phyloP scores from a whole-genome alignment of 164 flowering plant species.

The Nymphaea colorata region DNA sequence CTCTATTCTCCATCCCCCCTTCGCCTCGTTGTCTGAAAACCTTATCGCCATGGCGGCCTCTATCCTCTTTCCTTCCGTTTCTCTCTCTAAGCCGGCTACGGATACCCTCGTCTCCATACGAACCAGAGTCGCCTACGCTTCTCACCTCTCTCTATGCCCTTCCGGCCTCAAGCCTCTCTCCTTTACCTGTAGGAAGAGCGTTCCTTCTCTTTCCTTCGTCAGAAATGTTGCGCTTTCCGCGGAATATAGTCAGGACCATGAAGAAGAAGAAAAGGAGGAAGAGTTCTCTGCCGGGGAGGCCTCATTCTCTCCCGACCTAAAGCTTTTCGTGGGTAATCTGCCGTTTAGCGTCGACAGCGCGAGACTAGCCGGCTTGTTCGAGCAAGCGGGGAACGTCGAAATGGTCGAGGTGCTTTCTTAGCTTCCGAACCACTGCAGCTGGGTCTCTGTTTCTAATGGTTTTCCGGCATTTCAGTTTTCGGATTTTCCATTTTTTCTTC shows the following conservation, averaged over 20 bases:
- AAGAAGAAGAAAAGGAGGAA: conserved; percentile 22
- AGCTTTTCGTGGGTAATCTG: conserved; percentile 72
- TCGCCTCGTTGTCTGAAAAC: not conserved
- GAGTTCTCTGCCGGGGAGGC: conserved; percentile 20
- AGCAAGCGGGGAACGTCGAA: conserved; percentile 71
- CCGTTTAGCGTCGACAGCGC: conserved; percentile 63
- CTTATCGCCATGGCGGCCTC: conserved; percentile 3
- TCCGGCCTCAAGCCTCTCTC: conserved; percentile 10
- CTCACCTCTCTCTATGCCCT: conserved; percentile 5
- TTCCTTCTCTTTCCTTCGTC: conserved; percentile 18
- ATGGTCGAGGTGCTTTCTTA: conserved; percentile 68
- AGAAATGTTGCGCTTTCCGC: conserved; percentile 30
- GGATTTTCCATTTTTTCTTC: not conserved
- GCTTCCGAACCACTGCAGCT: not conserved
- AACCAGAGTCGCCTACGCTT: conserved; percentile 5
- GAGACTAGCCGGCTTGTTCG: conserved; percentile 55
- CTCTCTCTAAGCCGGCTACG: conserved; percentile 7
- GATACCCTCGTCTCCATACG: conserved; percentile 26
- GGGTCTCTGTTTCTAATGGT: not conserved
- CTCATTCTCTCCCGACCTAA: conserved; percentile 41
- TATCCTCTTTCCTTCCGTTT: not conserved
- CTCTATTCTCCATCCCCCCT: not conserved
- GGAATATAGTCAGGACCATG: conserved; percentile 7
- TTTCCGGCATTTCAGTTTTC: not conserved
- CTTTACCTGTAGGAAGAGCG: conserved; percentile 6